Evolutionary conservation across 169 alveolate genomes (phyloP), one percentile per base, ranked within the genome.

Genomic region (Eimeria sp.): DNA sequence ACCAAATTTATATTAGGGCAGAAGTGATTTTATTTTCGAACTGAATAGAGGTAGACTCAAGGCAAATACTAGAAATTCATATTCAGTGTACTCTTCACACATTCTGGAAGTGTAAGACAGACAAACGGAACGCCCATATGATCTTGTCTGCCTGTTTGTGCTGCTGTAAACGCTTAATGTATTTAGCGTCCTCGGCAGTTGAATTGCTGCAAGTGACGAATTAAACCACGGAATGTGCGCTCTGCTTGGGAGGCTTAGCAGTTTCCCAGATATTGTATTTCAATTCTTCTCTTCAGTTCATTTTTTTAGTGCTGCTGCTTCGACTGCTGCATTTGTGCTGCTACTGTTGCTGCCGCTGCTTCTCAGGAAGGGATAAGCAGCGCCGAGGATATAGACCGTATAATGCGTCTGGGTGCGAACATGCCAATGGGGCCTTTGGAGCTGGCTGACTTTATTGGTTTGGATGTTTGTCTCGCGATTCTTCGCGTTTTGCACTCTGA

Each of bases 391-490:
- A 98, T 98, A 33, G 99, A 98, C 97, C 97, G 95, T 80, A 98
- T 98, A 14, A 97, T 98, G 99, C 98, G 98, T 89, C 95, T 98
- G 54, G 99, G 99, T 43, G 98, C 99, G 33, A 98, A 98, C 96
- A 99, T 98, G 46, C 99, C 99, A 0, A 98, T 98, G 99, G 99
- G 99, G 0, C 99, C 99, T 2, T 97, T 98, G 89, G 97, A 98
- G 10, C 97, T 98, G 4, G 99, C 99, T 13, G 99, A 98, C 95
- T 98, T 98, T 91, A 98, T 98, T 49, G 99, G 99, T 37, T 98
- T 98, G 11, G 99, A 98, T 95, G 98, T 99, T 40, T 97, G 98
- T 66, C 95, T 98, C 27, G 85, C 96, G 60, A 98, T 98, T 66
- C 96, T 97, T 97, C 95, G 97, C 76, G 99, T 98, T 3, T 95